A percentile compares a stretch with the other conserved stretches of the same genome.
phyloP scores from a whole-genome alignment of 352 stramenopile species.

The Phytopythium helicoides region DNA sequence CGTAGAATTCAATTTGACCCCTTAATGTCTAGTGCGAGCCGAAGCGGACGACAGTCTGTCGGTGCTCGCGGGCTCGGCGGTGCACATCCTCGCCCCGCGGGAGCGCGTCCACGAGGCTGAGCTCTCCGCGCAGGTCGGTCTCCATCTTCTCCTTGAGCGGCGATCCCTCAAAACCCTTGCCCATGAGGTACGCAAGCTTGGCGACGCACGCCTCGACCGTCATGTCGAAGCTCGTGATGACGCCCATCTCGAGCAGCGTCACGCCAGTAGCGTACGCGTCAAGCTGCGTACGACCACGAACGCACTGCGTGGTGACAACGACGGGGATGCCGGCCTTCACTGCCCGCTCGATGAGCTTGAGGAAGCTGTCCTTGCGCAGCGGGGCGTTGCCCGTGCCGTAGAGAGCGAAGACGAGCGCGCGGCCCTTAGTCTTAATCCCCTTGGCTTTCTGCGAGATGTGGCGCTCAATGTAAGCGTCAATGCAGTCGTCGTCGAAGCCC shows the following conservation, averaged over 20 bases:
- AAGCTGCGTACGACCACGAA: constrained; percentile 90
- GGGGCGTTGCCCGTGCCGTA: constrained; percentile 97
- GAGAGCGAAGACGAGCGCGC: constrained; percentile 91
- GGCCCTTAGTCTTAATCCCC: constrained; percentile 19
- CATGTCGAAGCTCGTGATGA: constrained; percentile 96
- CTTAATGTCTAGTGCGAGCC: constrained; percentile 39
- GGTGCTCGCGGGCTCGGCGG: constrained; percentile 57
- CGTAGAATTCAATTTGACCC: no score
- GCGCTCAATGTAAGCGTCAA: constrained; percentile 73
- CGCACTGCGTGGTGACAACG: constrained; percentile 94
- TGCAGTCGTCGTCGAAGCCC: constrained; percentile 85
- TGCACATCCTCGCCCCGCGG: constrained; percentile 59
- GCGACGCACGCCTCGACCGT: constrained; percentile 93
- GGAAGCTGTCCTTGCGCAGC: constrained; percentile 82
- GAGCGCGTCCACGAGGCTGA: constrained; percentile 73
- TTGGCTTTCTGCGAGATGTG: constrained; percentile 40
- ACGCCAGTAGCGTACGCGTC: constrained; percentile 93
- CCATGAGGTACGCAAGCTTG: constrained; percentile 96
- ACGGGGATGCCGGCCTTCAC: constrained; percentile 86
- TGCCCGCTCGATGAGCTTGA: constrained; percentile 84
- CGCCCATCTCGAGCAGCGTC: constrained; percentile 87
- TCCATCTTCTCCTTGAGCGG: constrained; percentile 84
- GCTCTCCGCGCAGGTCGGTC: constrained; percentile 75
- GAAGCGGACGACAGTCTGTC: constrained; percentile 79
- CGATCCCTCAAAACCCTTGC: constrained; percentile 64